Evolutionary conservation across 192 early-diverging fungal species (phyloP).

Genomic region (Rhizophagus sp.): DNA sequence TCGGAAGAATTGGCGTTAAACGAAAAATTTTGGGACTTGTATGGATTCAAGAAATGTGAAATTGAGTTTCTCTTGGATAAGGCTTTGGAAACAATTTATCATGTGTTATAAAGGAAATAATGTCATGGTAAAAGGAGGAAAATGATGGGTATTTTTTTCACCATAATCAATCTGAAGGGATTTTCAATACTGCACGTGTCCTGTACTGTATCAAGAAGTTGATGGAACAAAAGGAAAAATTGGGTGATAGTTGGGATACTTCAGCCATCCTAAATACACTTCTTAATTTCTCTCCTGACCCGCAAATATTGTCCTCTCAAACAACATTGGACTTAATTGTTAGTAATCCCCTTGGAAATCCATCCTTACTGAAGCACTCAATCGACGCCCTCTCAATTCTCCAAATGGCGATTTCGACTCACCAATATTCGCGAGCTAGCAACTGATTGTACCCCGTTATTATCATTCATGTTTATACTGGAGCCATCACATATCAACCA

Average conservation of each 20-base stretch:
- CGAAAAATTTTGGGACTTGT: slow-evolving; percentile 11
- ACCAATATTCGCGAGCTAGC: neutral
- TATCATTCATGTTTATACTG: slow-evolving; percentile 17
- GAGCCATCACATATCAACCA: slow-evolving; percentile 2
- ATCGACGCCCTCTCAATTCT: too few species aligned
- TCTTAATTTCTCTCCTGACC: neutral
- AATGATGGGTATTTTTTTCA: slow-evolving; percentile 8
- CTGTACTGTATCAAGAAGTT: neutral
- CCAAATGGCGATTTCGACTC: too few species aligned
- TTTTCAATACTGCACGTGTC: neutral
- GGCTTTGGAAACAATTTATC: neutral
- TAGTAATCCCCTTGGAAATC: neutral
- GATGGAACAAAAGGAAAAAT: neutral
- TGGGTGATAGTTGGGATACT: neutral
- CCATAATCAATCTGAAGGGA: neutral
- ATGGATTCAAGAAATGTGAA: neutral
- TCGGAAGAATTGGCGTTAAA: neutral
- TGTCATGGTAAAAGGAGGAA: neutral
- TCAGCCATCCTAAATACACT: neutral
- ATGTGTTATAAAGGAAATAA: neutral
- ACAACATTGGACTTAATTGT: slow-evolving; percentile 22
- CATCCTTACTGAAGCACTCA: too few species aligned
- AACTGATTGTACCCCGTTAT: neutral
- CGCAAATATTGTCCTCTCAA: neutral
- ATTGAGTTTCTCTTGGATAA: slow-evolving; percentile 16